Conservation (phyloP, 1,139 yeast genomes). For the Pichia sp. region DNA sequence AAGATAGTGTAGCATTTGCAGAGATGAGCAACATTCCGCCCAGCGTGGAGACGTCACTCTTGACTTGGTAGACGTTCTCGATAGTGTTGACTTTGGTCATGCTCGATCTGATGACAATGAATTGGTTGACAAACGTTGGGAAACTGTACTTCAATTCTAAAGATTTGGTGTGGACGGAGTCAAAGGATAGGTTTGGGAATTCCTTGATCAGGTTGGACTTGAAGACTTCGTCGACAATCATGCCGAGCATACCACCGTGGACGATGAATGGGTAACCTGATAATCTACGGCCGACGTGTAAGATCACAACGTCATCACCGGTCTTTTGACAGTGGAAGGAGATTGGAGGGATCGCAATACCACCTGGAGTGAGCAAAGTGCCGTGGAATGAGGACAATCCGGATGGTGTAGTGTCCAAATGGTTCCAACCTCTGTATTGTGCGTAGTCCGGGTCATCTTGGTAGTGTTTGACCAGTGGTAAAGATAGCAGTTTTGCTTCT, state of each 20-base stretch:
- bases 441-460: conserved; percentile 41
- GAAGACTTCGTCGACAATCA: conserved; percentile 65
- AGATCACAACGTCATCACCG: conserved; percentile 61
- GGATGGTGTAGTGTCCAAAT: conserved; percentile 37
- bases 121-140: conserved; percentile 82
- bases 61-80: conserved; percentile 27
- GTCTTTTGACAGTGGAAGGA: conserved; percentile 59
- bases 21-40: conserved; percentile 42
- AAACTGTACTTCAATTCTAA: conserved; percentile 58
- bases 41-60: conserved; percentile 35
- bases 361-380: conserved; percentile 65
- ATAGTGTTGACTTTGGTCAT: conserved; percentile 36
- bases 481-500: conserved; percentile 46
- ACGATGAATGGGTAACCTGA: conserved; percentile 87
- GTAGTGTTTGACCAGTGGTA: conserved; percentile 53
- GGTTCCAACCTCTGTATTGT: conserved; percentile 58
- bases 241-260: conserved; percentile 90
- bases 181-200: conserved; percentile 17
- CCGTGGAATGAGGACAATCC: conserved; percentile 31
- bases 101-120: conserved; percentile 61
- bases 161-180: conserved; percentile 38
- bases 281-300: conserved; percentile 75
- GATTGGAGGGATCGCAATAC: conserved; percentile 68
- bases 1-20: conserved; percentile 34
- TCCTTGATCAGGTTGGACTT: conserved; percentile 32